These are phyloP conservation scores for Dichotomocladium elegans DNA, from an alignment of 371 early-diverging fungal species.

Conservation along the genomic window DNA sequence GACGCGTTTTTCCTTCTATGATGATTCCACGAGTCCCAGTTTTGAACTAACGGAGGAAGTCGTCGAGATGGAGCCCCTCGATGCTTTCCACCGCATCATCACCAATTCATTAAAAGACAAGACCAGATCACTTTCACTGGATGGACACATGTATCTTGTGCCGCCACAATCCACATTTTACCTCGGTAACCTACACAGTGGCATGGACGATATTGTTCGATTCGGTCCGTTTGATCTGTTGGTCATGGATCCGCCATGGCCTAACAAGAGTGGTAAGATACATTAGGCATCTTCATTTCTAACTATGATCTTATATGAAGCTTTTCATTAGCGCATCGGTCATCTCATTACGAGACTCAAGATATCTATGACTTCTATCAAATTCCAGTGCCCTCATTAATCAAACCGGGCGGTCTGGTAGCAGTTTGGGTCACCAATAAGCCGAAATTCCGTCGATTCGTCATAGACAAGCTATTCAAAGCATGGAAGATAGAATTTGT, in stretches of 20 bases:
- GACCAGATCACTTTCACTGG: constrained; percentile 10
- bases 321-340: constrained; percentile 41
- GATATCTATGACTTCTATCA: constrained; percentile 67
- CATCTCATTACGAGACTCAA: constrained; percentile 52
- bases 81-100: constrained; percentile 25
- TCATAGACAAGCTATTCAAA: constrained; percentile 63
- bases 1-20: constrained; percentile 6
- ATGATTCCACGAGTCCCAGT: neutral
- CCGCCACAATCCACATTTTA: constrained; percentile 32
- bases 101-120: constrained; percentile 7
- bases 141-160: constrained; percentile 25
- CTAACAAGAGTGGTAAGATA: constrained; percentile 54
- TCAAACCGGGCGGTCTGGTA: constrained; percentile 34
- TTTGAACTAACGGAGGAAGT: neutral
- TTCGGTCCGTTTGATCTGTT: constrained; percentile 35
- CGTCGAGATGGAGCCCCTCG: constrained; percentile 22
- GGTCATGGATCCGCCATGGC: constrained; percentile 81
- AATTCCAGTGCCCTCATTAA: constrained; percentile 51
- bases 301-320: neutral
- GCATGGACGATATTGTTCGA: constrained; percentile 18
- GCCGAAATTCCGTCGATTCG: constrained; percentile 54
- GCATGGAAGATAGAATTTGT: constrained; percentile 59
- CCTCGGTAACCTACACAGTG: constrained; percentile 33
- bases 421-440: constrained; percentile 80
- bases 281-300: neutral